Base-by-base conservation (phyloP, 352 stramenopile genomes). In the Phytophthora pseudosyringae region DNA sequence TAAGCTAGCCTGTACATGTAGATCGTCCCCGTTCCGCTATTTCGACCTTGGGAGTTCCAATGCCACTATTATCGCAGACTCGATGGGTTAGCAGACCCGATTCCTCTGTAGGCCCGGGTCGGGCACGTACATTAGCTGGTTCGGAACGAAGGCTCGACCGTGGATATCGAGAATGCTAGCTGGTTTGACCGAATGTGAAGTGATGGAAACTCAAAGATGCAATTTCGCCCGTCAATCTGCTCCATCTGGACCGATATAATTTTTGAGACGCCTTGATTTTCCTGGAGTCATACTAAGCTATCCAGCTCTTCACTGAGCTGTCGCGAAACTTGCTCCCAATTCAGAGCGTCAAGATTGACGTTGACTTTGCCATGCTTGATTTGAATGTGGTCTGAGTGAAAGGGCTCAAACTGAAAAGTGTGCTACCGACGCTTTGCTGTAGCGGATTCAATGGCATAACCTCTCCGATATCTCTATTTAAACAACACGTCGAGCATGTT, bases 201-300 rank as follows among this genome's bases (percentile, higher is more conserved):
- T 21, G 21, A 21, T 12, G 41, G 41, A 1, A 48, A 11, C 25
- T 50, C 44, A 36, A 36, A 25, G 26, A 50, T 50, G 15, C 36
- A 35, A 50, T 21, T 38, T 10, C 13, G 9, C 6, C 25, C 26
- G 29, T 48, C 11, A 18, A 48, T 48, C 41, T 21, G 32, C 25
- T 48, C 41, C 41, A 48, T 48, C 15, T 48, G 41, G 10, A 8
- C 10, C 41, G 41, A 48, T 33, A 11, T 12, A 48, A 48, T 18
- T n/a, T 26, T 15, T 38, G 26, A 50, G 44, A 21, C 6, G 44
- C 21, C 5, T 50, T 50, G 13, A 50, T 26, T 25, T 26, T 26
- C 15, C 43, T 10, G 16, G 41, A 48, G 7, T 48, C 41, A 48
- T 9, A 48, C 41, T 50, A 25, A 26, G 13, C 21, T 21, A 21